Base-by-base conservation (phyloP, 129 eudicot species). In the Tagetes erecta region DNA sequence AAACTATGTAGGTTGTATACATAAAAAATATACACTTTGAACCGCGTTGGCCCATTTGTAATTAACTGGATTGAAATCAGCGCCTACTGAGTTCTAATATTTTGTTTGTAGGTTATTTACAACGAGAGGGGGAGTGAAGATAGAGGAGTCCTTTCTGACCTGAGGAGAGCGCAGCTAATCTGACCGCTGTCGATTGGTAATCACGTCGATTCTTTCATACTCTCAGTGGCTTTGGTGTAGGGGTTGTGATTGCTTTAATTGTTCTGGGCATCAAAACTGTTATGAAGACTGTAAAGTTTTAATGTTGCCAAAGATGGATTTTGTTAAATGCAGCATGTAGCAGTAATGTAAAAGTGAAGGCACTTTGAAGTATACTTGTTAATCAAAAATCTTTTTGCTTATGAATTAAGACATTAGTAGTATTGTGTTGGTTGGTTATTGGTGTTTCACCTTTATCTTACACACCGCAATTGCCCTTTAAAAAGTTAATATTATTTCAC, bases 81-180 rank as follows among this genome's bases (percentile, higher is more conserved):
- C 3, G 40, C 52, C 55, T 11, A 14, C 14, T n/a, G 10, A 40
- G 55, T 49, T 34, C 37, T 41, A 11, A 4, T 39, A n/a, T n/a
- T 13, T 63, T 33, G 8, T 80, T 44, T 81, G 73, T 76, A 93
- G 98, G 97, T 93, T 57, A 53, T 93, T 34, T 90, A 90, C 85
- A 90, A 84, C 20, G 92, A 86, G 79, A 83, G 79, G 79, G 84
- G 85, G 67, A 69, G 71, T 20, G 79, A 80, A 80, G 97, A 90
- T 73, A 81, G 84, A 80, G 98, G 98, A 67, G 92, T 86, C 83
- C 53, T 88, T 73, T 82, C 96, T 42, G 92, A 90, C 69, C 80
- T 90, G 65, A 86, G 74, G 74, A 90, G 59, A 76, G 85, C 96
- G 35, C 86, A 88, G 67, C 90, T 87, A 52, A 63, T 88, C 4